These are phyloP conservation scores for Cutaneotrichosporon arboriforme DNA, from an alignment of 1,284 basidiomycete genomes.

Conservation along the genomic window DNA sequence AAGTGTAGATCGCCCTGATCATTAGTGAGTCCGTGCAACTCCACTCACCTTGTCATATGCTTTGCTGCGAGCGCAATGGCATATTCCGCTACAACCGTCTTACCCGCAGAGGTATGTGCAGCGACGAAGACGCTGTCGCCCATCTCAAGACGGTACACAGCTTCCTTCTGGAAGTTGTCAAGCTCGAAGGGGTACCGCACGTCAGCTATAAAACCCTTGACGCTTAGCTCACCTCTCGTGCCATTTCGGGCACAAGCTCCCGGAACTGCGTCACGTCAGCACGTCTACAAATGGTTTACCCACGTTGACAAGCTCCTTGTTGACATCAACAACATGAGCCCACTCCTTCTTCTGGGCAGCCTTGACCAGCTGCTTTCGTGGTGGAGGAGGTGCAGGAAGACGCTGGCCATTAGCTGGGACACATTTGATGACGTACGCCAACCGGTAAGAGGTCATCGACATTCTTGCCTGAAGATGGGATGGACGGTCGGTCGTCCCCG, in stretches of 20 bases:
- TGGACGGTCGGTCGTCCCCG: slow-evolving; percentile 1
- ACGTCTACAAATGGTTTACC: slow-evolving; percentile 6
- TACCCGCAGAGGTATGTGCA: slow-evolving; percentile 97
- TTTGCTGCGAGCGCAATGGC: slow-evolving; percentile 93
- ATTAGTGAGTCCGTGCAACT: background rate
- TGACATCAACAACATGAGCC: slow-evolving; percentile 95
- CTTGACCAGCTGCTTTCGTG: slow-evolving; percentile 31
- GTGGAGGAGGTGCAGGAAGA: slow-evolving; percentile 43
- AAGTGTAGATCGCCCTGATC: slow-evolving; percentile 90
- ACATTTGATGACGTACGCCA: slow-evolving; percentile 55
- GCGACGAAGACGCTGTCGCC: slow-evolving; percentile 98
- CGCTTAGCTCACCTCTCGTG: slow-evolving; percentile 31
- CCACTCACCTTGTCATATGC: slow-evolving; percentile 87
- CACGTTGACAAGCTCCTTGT: slow-evolving; percentile 73
- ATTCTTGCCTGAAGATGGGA: slow-evolving; percentile 47
- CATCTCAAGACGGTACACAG: slow-evolving; percentile 94
- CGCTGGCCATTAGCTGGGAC: slow-evolving; percentile 27
- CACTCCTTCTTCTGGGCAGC: slow-evolving; percentile 77
- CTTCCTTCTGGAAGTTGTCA: slow-evolving; percentile 93
- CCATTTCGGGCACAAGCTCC: slow-evolving; percentile 50
- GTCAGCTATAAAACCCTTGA: slow-evolving; percentile 3
- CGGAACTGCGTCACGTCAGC: slow-evolving; percentile 34
- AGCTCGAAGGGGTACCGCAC: slow-evolving; percentile 76
- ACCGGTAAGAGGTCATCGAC: slow-evolving; percentile 77
- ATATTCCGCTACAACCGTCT: slow-evolving; percentile 98